phyloP scores from a whole-genome alignment of 2,329 filamentous ascomycete genomes.

The Curvularia lunata region DNA sequence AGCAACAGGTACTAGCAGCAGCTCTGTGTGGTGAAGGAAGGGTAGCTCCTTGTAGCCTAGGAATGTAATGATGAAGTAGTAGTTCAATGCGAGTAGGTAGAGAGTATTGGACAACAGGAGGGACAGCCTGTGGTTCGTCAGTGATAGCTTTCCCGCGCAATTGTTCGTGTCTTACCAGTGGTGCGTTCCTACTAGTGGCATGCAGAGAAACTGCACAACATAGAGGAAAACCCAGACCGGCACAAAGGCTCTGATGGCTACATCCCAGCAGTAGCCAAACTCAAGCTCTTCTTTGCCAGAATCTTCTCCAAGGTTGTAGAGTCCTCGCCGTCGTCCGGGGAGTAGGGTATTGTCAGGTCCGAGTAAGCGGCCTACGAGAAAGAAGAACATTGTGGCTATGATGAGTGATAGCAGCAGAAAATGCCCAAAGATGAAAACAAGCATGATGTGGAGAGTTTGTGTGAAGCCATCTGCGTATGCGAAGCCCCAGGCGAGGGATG shows the following conservation, averaged over 20 bases:
- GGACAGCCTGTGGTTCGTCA: conserved; percentile 52
- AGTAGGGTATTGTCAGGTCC: conserved; percentile 62
- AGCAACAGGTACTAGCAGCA: conserved; percentile 67
- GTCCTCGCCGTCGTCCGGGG: conserved; percentile 60
- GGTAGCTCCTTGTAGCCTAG: conserved; percentile 72
- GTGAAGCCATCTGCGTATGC: conserved; percentile 57
- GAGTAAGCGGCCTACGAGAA: conserved; percentile 67
- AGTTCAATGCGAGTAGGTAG: conserved; percentile 69
- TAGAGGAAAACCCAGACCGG: conserved; percentile 71
- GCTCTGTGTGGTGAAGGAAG: conserved; percentile 70
- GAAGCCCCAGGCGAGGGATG: conserved; percentile 65
- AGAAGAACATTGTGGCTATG: conserved; percentile 68
- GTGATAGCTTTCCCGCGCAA: neutral
- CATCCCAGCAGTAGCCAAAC: conserved; percentile 76
- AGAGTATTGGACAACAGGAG: conserved; percentile 69
- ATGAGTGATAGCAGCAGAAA: conserved; percentile 67
- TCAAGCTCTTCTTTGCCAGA: conserved; percentile 64
- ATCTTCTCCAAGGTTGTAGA: conserved; percentile 61
- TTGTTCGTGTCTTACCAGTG: conserved; percentile 53
- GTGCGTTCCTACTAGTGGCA: conserved; percentile 64
- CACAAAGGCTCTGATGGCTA: conserved; percentile 71
- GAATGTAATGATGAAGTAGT: conserved; percentile 73
- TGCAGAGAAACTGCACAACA: conserved; percentile 70
- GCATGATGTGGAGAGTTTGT: conserved; percentile 53
- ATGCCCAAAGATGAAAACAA: conserved; percentile 62